Percentiles rank a stretch among this genome's conserved stretches.
These are phyloP conservation scores for Rasamsonia emersonii DNA, from an alignment of 2,329 filamentous ascomycete genomes.

Conservation along the genomic window DNA sequence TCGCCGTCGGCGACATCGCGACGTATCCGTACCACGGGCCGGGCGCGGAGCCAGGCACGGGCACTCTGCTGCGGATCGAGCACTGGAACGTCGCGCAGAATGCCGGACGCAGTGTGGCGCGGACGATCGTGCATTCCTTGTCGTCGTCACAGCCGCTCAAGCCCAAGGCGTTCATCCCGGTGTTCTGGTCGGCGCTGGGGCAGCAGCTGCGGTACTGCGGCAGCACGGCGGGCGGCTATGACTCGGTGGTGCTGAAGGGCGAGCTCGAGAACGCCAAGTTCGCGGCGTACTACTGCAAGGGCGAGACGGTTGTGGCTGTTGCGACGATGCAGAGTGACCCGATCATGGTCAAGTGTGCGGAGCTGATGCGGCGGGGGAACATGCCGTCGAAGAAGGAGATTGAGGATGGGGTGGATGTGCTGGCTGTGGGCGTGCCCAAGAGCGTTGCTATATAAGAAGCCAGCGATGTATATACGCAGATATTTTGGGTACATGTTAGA, in stretches of 20 bases:
- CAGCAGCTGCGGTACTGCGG: slow-evolving; percentile 89
- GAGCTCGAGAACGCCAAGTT: slow-evolving; percentile 72
- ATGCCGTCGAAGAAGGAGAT: slow-evolving; percentile 80
- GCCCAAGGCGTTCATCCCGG: slow-evolving; percentile 70
- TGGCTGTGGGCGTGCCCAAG: slow-evolving; percentile 23
- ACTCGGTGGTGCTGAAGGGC: slow-evolving; percentile 75
- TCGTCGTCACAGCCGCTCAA: slow-evolving; percentile 33
- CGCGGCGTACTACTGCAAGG: slow-evolving; percentile 79
- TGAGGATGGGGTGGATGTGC: slow-evolving; percentile 41
- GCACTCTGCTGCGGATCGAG: slow-evolving; percentile 72
- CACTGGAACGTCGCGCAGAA: slow-evolving; percentile 99
- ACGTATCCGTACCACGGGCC: slow-evolving; percentile 91
- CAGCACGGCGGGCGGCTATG: slow-evolving; percentile 72
- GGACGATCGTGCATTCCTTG: slow-evolving; percentile 56
- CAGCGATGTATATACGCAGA: too few species aligned
- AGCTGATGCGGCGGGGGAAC: slow-evolving; percentile 72
- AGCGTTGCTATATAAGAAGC: slow-evolving; percentile 14
- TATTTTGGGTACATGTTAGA: too few species aligned
- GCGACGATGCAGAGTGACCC: slow-evolving; percentile 88
- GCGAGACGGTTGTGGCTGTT: slow-evolving; percentile 79
- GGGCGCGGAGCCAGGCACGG: slow-evolving; percentile 53
- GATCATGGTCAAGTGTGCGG: slow-evolving; percentile 69
- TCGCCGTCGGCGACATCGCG: slow-evolving; percentile 90
- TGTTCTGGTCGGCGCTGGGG: slow-evolving; percentile 95
- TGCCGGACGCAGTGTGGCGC: slow-evolving; percentile 69